phyloP scores from a whole-genome alignment of 441 rosid genomes.

The Erodium texanum region DNA sequence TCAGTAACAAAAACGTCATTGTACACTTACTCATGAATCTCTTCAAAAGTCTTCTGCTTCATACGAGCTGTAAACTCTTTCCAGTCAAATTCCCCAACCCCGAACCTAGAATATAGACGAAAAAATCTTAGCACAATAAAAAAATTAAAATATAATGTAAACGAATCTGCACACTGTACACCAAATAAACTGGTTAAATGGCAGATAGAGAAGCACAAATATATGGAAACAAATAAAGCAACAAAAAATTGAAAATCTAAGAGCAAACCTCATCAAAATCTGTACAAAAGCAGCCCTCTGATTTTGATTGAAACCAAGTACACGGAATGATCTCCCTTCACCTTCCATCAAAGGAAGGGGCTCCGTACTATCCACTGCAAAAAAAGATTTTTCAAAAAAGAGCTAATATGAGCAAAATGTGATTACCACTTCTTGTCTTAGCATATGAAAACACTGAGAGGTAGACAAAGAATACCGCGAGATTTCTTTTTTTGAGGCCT shows the following conservation, averaged over 20 bases:
- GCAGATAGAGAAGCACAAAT: background rate
- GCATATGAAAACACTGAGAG: conserved; percentile 10
- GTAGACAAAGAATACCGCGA: conserved; percentile 41
- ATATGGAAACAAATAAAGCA: conserved; percentile 6
- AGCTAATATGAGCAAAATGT: conserved; percentile 10
- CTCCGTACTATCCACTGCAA: conserved; percentile 54
- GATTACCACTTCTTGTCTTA: conserved; percentile 4
- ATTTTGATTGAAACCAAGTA: conserved; percentile 85
- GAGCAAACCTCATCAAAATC: conserved; percentile 74
- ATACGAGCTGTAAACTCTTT: conserved; percentile 75
- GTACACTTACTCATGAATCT: conserved; percentile 57
- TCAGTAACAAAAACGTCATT: conserved; percentile 14
- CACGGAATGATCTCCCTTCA: conserved; percentile 91
- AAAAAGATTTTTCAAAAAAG: conserved; percentile 19
- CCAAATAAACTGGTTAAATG: background rate
- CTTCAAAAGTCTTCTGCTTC: conserved; percentile 86
- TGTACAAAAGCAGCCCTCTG: conserved; percentile 95
- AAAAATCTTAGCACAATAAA: background rate
- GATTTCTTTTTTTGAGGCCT: conserved; percentile 68
- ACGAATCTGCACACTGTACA: conserved; percentile 8
- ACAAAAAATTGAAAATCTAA: conserved; percentile 11
- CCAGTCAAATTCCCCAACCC: conserved; percentile 87
- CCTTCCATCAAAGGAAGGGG: conserved; percentile 96
- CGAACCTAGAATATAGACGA: conserved; percentile 53
- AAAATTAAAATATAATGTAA: conserved; percentile 8